A percentile compares a stretch with the other conserved stretches of the same genome.
Evolutionary conservation across 2,329 filamentous ascomycete genomes (phyloP).

Genomic region (Aschersonia sp.): DNA sequence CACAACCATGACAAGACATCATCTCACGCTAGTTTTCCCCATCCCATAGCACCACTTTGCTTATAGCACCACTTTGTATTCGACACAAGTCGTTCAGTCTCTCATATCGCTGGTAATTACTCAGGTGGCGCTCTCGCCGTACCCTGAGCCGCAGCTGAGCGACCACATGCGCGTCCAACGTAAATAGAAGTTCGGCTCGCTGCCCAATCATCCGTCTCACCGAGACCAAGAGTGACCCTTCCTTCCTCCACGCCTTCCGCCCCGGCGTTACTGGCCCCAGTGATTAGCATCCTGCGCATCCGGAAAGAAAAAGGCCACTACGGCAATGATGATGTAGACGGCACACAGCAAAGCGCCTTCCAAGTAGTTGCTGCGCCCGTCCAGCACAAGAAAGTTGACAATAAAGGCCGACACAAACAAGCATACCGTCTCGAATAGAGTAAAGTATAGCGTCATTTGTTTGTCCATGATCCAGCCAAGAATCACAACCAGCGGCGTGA

Average conservation of each 20-base stretch:
- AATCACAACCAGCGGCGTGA: constrained; percentile 56
- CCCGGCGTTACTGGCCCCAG: too few relatives aligned
- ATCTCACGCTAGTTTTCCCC: too few relatives aligned
- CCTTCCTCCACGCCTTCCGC: too few relatives aligned
- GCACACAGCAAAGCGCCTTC: constrained; percentile 59
- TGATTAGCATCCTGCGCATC: constrained; percentile 30
- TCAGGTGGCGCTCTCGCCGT: too few relatives aligned
- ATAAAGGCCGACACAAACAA: constrained; percentile 76
- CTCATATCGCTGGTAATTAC: too few relatives aligned
- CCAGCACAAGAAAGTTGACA: constrained; percentile 76
- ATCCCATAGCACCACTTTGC: too few relatives aligned
- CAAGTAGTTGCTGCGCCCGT: constrained; percentile 76
- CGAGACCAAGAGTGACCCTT: not conserved
- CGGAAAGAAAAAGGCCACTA: constrained; percentile 55
- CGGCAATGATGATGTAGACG: constrained; percentile 53
- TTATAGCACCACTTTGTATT: too few relatives aligned
- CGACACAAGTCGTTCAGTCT: too few relatives aligned
- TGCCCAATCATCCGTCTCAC: not conserved
- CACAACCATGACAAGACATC: too few relatives aligned
- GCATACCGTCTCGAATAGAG: constrained; percentile 76
- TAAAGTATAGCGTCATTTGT: constrained; percentile 73
- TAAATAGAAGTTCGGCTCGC: too few relatives aligned
- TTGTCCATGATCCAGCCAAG: constrained; percentile 55
- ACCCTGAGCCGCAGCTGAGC: too few relatives aligned
- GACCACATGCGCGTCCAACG: too few relatives aligned